Evolutionary conservation across 129 eudicot species (phyloP).

Genomic region (Lactuca sativa): DNA sequence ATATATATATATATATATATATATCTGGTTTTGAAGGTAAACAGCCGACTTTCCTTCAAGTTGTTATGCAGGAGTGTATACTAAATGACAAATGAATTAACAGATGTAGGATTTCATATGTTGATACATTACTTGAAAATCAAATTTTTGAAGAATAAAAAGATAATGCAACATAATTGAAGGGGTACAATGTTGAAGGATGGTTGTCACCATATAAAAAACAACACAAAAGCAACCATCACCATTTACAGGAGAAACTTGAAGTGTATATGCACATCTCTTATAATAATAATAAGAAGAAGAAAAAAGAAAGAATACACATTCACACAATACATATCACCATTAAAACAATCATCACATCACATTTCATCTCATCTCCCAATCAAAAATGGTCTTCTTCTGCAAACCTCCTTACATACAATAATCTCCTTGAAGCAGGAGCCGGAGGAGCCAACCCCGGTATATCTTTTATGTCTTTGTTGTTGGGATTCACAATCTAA

Average conservation of each 20-base stretch:
- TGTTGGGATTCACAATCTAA: constrained; percentile 84
- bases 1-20: no score
- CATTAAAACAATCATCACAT: constrained; percentile 20
- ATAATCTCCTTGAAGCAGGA: constrained; percentile 72
- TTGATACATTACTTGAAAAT: neutral
- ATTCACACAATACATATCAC: constrained; percentile 16
- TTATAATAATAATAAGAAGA: constrained; percentile 18
- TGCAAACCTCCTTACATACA: constrained; percentile 44
- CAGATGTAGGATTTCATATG: neutral
- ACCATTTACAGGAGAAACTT: constrained; percentile 37
- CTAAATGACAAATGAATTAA: neutral
- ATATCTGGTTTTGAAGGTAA: no score
- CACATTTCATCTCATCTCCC: constrained; percentile 16
- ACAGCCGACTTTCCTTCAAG: no score
- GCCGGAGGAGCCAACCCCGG: constrained; percentile 98
- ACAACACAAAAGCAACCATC: constrained; percentile 6
- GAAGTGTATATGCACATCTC: constrained; percentile 50
- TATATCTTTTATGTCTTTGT: constrained; percentile 76
- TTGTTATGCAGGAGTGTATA: no score
- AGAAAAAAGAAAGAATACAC: constrained; percentile 20
- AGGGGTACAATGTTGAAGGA: constrained; percentile 1
- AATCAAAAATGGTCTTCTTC: constrained; percentile 25
- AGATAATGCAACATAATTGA: neutral
- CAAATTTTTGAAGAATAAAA: neutral
- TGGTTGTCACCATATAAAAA: neutral